These are phyloP conservation scores for Colletotrichum noveboracense DNA, from an alignment of 2,329 filamentous ascomycete genomes.

Conservation along the genomic window DNA sequence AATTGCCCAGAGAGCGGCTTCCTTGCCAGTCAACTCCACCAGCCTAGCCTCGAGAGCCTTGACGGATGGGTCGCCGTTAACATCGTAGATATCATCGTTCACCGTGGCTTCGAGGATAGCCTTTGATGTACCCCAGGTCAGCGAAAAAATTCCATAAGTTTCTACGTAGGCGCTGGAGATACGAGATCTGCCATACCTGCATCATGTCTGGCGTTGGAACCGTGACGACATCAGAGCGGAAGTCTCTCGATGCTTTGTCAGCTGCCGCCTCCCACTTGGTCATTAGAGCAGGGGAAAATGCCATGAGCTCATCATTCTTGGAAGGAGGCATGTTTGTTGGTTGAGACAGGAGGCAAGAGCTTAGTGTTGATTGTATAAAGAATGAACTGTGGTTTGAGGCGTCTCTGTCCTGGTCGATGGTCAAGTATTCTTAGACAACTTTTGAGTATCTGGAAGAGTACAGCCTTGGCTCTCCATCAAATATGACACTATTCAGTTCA, in stretches of 20 bases:
- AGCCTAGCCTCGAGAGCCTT: background rate
- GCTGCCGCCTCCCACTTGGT: background rate
- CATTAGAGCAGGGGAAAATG: background rate
- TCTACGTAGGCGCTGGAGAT: rapidly evolving
- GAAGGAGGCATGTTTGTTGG: background rate
- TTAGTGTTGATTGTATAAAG: background rate
- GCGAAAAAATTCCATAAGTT: rapidly evolving
- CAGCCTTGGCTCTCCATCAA: rapidly evolving
- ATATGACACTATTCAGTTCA: rapidly evolving
- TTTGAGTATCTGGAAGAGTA: background rate
- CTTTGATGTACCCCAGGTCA: background rate
- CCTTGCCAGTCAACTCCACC: background rate
- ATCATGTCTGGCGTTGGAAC: background rate
- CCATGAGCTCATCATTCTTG: background rate
- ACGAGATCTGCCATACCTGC: background rate
- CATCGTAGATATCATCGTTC: background rate
- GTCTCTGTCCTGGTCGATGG: background rate
- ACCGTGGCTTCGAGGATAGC: background rate
- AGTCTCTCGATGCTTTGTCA: background rate
- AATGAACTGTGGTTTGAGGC: rapidly evolving
- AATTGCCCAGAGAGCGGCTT: background rate
- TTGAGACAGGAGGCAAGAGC: rapidly evolving
- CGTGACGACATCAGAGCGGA: background rate
- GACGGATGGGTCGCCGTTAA: background rate
- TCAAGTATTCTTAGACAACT: background rate